Evolutionary conservation across 2,329 filamentous ascomycete species (phyloP).

Genomic region (Ophiostoma piceae): DNA sequence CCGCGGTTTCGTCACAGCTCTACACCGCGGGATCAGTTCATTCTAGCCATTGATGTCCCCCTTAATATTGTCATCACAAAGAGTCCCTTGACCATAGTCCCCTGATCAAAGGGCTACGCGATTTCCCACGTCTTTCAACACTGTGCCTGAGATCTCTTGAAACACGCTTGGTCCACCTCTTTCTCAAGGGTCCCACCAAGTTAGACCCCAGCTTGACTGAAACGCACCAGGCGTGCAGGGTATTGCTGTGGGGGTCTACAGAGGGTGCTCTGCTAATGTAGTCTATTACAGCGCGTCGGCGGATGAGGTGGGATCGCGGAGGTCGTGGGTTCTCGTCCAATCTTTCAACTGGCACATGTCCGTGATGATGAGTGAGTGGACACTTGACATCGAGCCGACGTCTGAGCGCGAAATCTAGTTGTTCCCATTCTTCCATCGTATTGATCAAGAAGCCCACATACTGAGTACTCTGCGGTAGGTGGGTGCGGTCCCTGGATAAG

Average conservation of each 20-base stretch:
- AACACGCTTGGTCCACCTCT: conserved; percentile 8
- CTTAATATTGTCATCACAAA: conserved; percentile 5
- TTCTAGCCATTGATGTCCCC: background rate
- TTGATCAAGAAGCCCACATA: background rate
- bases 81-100: background rate
- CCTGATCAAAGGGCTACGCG: background rate
- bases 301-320: background rate
- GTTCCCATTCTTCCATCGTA: background rate
- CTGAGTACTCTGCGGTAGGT: no score
- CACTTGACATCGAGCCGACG: background rate
- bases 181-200: background rate
- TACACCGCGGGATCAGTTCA: background rate
- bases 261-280: background rate
- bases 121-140: background rate
- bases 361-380: background rate
- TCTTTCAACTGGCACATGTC: background rate
- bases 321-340: background rate
- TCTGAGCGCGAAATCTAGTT: background rate
- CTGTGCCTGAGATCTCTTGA: background rate
- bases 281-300: background rate
- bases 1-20: background rate
- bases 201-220: conserved; percentile 8
- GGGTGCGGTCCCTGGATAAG: no score
- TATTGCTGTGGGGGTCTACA: background rate
- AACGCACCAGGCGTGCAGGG: background rate